Evolutionary conservation across 345 rosid genomes (phyloP), one percentile per base, ranked within the genome.

Genomic region (Sonneratia alba): DNA sequence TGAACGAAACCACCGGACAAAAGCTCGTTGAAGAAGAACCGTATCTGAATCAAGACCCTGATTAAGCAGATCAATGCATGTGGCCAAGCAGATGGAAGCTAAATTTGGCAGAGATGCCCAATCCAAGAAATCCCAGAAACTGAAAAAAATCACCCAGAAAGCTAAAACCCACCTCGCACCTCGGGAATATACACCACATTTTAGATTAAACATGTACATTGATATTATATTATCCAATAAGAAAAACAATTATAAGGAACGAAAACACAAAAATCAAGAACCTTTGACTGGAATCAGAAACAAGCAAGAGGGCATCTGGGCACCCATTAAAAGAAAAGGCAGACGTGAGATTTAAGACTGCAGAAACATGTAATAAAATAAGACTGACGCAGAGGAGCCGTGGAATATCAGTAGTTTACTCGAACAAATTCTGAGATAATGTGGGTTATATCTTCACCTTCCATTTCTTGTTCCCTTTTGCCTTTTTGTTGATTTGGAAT

Each of bases 291-390:
- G 48, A 68, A 38, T 47, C 63, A 24, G 59, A 24, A 15, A n/a
- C 67, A 59, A 57, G 47, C 67, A 37, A 57, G 18, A 34, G 59
- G 59, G 36, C 47, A 16, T 22, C 57, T 38, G 19, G 2, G 10
- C 59, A n/a, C 49, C 36, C 32, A n/a, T 38, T 22, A 18, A 34
- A 65, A 65, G 22, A 72, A 21, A 55, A 34, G 51, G 27, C 66
- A 43, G 71, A 56, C 76, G 71, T 42, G 76, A 73, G 59, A 38
- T 59, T 61, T 36, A 68, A 47, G 71, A 74, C 43, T 68, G 69
- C 38, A 36, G 68, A 74, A 42, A 40, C 3, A 19, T 12, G 22
- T 57, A 71, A 38, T 15, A 13, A 40, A 55, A 59, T 19, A 59
- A 37, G 59, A 40, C 21, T 14, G 67, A 14, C 37, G 36, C 73